Evolutionary conservation across 495 filamentous ascomycete genomes (phyloP).

Genomic region (Aspergillus cristatus): DNA sequence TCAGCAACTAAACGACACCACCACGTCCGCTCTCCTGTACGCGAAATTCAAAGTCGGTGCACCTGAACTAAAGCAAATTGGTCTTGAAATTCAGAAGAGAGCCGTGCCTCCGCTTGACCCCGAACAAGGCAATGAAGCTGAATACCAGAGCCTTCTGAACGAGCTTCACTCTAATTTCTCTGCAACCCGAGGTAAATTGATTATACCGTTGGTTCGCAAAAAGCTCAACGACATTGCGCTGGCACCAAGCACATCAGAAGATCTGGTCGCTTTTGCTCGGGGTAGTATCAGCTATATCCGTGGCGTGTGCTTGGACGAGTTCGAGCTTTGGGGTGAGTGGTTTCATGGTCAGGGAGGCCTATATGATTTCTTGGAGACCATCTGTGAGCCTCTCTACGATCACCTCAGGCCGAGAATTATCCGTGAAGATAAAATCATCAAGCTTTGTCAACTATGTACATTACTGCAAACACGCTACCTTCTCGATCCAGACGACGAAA

Average conservation of each 20-base stretch:
- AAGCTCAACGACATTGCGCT: constrained; percentile 58
- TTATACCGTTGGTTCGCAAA: constrained; percentile 48
- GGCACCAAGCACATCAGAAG: constrained; percentile 56
- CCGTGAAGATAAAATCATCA: constrained; percentile 59
- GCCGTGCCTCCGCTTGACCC: constrained; percentile 51
- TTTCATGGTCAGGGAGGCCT: constrained; percentile 60
- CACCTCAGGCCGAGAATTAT: constrained; percentile 60
- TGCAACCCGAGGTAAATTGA: constrained; percentile 47
- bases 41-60: constrained; percentile 68
- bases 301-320: constrained; percentile 63
- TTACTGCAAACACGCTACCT: constrained; percentile 80
- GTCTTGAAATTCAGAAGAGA: constrained; percentile 59
- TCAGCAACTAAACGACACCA: constrained; percentile 64
- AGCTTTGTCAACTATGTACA: constrained; percentile 72
- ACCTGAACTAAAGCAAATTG: constrained; percentile 55
- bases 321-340: constrained; percentile 67
- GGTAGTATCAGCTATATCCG: constrained; percentile 62
- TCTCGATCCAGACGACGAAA: constrained; percentile 61
- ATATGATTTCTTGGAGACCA: constrained; percentile 61
- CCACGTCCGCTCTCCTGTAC: constrained; percentile 66
- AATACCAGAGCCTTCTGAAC: constrained; percentile 58
- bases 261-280: constrained; percentile 59
- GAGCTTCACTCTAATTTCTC: constrained; percentile 60
- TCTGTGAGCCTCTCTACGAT: constrained; percentile 70
- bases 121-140: constrained; percentile 53